Evolutionary conservation across 2,329 filamentous ascomycete genomes (phyloP).

Genomic region (Knufia petricola): DNA sequence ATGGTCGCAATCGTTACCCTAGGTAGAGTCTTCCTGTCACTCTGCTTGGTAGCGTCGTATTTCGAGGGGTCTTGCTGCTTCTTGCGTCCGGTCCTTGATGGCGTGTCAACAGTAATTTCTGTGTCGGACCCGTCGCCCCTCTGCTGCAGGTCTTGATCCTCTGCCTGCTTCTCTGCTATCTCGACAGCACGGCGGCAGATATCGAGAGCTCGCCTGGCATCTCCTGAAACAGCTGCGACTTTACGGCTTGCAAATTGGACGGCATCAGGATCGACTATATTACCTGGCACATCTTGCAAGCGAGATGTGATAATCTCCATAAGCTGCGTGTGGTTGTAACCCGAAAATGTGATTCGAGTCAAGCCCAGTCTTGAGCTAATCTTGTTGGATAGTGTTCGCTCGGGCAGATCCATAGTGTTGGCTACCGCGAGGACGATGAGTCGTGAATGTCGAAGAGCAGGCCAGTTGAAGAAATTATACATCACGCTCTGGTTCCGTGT

Average conservation of each 20-base stretch:
- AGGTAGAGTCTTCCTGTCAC: constrained; percentile 27
- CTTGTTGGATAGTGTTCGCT: constrained; percentile 94
- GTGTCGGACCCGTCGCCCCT: constrained; percentile 31
- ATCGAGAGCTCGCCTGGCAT: constrained; percentile 82
- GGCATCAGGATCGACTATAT: constrained; percentile 85
- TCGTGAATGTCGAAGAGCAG: constrained; percentile 77
- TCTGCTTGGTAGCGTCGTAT: constrained; percentile 14
- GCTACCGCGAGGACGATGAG: constrained; percentile 94
- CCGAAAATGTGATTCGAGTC: constrained; percentile 91
- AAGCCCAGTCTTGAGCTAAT: constrained; percentile 86
- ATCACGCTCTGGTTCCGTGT: constrained; percentile 99
- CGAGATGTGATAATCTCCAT: constrained; percentile 97
- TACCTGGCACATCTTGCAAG: constrained; percentile 73
- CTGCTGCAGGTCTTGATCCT: constrained; percentile 31
- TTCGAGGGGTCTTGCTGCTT: constrained; percentile 16
- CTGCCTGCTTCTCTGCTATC: constrained; percentile 69
- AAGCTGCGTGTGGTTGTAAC: constrained; percentile 92
- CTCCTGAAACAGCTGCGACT: constrained; percentile 90
- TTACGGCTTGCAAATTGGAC: constrained; percentile 94
- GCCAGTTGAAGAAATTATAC: constrained; percentile 99
- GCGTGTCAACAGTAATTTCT: constrained; percentile 26
- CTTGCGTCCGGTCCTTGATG: constrained; percentile 33
- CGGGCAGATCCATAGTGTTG: constrained; percentile 97
- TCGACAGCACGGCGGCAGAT: constrained; percentile 94
- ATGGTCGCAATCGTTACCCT: constrained; percentile 87